Evolutionary conservation across 1,284 basidiomycete genomes (phyloP).

Genomic region (Boletus sp.): DNA sequence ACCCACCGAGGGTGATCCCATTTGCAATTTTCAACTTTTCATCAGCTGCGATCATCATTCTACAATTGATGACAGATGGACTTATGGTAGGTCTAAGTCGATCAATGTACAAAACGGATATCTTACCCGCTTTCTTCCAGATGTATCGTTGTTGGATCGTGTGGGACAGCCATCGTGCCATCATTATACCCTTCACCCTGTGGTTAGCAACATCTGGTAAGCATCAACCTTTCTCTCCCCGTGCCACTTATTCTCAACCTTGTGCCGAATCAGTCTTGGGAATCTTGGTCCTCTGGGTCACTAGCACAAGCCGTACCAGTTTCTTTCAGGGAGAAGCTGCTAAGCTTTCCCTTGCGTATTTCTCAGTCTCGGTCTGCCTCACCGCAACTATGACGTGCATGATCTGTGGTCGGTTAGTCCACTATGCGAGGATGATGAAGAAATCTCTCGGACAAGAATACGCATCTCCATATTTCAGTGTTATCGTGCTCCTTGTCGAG

Average conservation of each 20-base stretch:
- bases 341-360: constrained; percentile 10
- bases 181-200: constrained; percentile 14
- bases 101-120: no score
- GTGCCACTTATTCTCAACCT: not conserved
- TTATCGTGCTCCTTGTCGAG: not conserved
- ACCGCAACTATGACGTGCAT: constrained; percentile 7
- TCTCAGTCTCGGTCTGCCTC: constrained; percentile 2
- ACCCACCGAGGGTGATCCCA: not conserved
- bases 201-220: constrained; percentile 14
- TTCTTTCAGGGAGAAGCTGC: constrained; percentile 6
- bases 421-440: no score
- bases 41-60: not conserved
- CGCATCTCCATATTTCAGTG: no score
- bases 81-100: not conserved
- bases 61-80: not conserved
- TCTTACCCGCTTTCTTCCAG: no score
- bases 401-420: not conserved
- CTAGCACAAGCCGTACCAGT: not conserved
- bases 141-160: not conserved
- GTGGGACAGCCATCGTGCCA: constrained; percentile 9
- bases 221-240: not conserved
- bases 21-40: not conserved
- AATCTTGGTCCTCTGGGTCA: not conserved
- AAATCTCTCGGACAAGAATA: no score
- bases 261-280: constrained; percentile 8